Evolutionary conservation across 2,329 filamentous ascomycete species (phyloP).

Genomic region (Exophiala xenobiotica): DNA sequence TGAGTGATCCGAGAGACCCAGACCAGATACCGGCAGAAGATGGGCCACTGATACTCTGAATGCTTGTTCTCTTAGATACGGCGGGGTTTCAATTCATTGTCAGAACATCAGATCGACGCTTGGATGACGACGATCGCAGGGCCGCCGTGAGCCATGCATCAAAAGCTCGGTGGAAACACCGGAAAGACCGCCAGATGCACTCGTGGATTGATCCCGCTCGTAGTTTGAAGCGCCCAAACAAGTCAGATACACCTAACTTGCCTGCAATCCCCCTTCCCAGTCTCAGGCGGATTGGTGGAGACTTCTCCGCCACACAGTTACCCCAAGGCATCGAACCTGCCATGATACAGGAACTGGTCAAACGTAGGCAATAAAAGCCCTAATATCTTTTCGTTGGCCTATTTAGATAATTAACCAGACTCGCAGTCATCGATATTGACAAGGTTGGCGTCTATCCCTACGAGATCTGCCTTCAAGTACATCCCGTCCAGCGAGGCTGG

Average conservation of each 20-base stretch:
- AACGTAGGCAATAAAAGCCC: background rate
- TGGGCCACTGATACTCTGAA: background rate
- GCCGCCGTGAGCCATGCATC: background rate
- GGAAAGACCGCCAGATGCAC: background rate
- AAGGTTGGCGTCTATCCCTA: slow-evolving; percentile 5
- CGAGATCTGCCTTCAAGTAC: slow-evolving; percentile 5
- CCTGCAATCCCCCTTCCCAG: background rate
- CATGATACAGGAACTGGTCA: slow-evolving; percentile 6
- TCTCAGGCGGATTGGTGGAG: background rate
- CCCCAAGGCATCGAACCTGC: slow-evolving; percentile 4
- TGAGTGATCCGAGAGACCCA: background rate
- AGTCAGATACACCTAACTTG: background rate
- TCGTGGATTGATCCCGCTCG: slow-evolving; percentile 6
- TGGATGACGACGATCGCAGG: background rate
- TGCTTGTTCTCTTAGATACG: background rate
- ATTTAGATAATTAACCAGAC: background rate
- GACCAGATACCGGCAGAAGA: background rate
- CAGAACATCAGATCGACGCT: background rate
- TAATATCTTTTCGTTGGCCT: background rate
- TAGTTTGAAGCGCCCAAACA: background rate
- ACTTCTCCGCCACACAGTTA: background rate
- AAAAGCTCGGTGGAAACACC: slow-evolving; percentile 3
- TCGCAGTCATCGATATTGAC: slow-evolving; percentile 3
- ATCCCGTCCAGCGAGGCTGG: slow-evolving; percentile 8
- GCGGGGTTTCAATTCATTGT: slow-evolving; percentile 4